phyloP scores from a whole-genome alignment of 805 yeast genomes.

The Metschnikowia reukaufii region DNA sequence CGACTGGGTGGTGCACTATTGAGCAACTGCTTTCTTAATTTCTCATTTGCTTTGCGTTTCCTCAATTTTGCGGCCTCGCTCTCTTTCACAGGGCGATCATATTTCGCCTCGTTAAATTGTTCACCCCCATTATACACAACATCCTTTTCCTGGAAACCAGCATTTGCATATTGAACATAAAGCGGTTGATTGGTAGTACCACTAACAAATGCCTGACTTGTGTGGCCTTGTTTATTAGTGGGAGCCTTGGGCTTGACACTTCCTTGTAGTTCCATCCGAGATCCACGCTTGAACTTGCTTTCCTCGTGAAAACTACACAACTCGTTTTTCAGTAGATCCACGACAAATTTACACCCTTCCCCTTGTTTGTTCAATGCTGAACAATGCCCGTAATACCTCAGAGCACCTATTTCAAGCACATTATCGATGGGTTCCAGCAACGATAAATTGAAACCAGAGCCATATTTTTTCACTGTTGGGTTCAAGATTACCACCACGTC shows the following conservation, averaged over 20 bases:
- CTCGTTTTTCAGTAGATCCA: slow-evolving; percentile 52
- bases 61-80: slow-evolving; percentile 19
- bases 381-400: slow-evolving; percentile 70
- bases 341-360: slow-evolving; percentile 60
- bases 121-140: slow-evolving; percentile 19
- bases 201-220: slow-evolving; percentile 20
- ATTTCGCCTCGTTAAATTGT: slow-evolving; percentile 20
- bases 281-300: slow-evolving; percentile 48
- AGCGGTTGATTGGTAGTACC: slow-evolving; percentile 24
- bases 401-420: slow-evolving; percentile 71
- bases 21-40: slow-evolving; percentile 15
- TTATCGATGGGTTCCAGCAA: slow-evolving; percentile 50
- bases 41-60: slow-evolving; percentile 19
- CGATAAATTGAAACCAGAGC: slow-evolving; percentile 50
- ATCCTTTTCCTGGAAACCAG: slow-evolving; percentile 19
- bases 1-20: slow-evolving; percentile 14
- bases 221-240: slow-evolving; percentile 33
- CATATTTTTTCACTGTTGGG: slow-evolving; percentile 53
- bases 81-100: slow-evolving; percentile 21
- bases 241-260: slow-evolving; percentile 59
- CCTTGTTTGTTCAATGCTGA: slow-evolving; percentile 43
- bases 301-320: slow-evolving; percentile 77
- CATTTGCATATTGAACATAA: slow-evolving; percentile 20
- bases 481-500: slow-evolving; percentile 73
- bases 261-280: slow-evolving; percentile 74